A percentile compares a stretch with the other conserved stretches of the same genome.
These are phyloP conservation scores for Kwoniella mangroviensis DNA, from an alignment of 768 basidiomycete species.

Conservation along the genomic window DNA sequence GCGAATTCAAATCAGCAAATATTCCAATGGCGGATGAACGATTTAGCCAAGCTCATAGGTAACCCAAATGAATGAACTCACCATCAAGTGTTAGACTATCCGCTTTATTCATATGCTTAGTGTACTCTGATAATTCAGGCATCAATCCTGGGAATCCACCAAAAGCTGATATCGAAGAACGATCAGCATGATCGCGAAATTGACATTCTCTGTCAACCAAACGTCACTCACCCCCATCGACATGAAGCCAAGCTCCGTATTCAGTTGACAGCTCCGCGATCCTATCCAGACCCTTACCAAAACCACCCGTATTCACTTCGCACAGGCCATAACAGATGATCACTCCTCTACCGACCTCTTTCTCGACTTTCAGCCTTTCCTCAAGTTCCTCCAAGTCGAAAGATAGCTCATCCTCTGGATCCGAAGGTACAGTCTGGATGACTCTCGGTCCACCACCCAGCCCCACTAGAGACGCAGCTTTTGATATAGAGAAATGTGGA, in stretches of 20 bases:
- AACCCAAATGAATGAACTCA: slow-evolving; percentile 23
- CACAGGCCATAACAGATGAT: slow-evolving; percentile 57
- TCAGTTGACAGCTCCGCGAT: slow-evolving; percentile 57
- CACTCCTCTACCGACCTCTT: slow-evolving; percentile 50
- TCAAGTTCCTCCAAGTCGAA: slow-evolving; percentile 57
- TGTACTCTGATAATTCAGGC: slow-evolving; percentile 53
- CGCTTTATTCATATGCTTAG: slow-evolving; percentile 56
- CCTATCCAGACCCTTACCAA: slow-evolving; percentile 51
- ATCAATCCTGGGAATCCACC: slow-evolving; percentile 60
- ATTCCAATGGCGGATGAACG: too few species aligned
- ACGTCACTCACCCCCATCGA: slow-evolving; percentile 59
- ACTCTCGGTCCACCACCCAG: slow-evolving; percentile 58
- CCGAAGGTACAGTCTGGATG: slow-evolving; percentile 40
- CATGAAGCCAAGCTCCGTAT: slow-evolving; percentile 60
- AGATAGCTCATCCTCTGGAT: slow-evolving; percentile 38
- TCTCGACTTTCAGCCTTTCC: slow-evolving; percentile 44
- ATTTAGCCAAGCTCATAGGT: too few species aligned
- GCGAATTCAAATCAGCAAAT: too few species aligned
- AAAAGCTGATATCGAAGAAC: slow-evolving; percentile 55
- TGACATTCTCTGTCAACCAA: not conserved
- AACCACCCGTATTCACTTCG: slow-evolving; percentile 62
- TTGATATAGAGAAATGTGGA: slow-evolving; percentile 60
- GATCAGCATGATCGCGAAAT: slow-evolving; percentile 7
- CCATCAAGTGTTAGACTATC: slow-evolving; percentile 61
- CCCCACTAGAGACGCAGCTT: slow-evolving; percentile 60